These are phyloP conservation scores for Dictyostelium citrinum DNA, from an alignment of 78 protist species.

Conservation along the genomic window DNA sequence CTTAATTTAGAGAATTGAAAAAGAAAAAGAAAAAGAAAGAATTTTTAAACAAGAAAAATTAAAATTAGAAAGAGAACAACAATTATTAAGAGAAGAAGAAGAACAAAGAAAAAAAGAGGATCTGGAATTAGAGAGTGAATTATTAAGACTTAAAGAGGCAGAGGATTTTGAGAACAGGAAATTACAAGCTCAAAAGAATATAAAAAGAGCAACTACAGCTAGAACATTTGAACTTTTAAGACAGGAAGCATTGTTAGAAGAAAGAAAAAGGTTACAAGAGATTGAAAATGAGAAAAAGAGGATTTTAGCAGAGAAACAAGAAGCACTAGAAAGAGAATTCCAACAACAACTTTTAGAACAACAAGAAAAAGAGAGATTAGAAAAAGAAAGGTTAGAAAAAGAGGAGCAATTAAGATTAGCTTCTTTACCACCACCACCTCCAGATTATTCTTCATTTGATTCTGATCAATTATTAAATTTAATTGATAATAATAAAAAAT, in stretches of 20 bases:
- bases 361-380: neutral
- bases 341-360: slow-evolving; percentile 10
- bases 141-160: neutral
- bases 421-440: neutral
- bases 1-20: slow-evolving; percentile 2
- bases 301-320: neutral
- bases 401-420: slow-evolving; percentile 21
- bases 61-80: neutral
- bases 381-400: neutral
- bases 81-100: neutral
- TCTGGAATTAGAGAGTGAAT: neutral
- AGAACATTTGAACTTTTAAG: neutral
- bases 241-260: slow-evolving; percentile 5
- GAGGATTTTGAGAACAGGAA: neutral
- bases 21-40: neutral
- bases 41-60: neutral
- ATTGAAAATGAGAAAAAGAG: slow-evolving; percentile 8
- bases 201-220: neutral
- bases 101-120: neutral
- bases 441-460: neutral
- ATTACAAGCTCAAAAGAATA: neutral
- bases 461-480: slow-evolving; percentile 37
- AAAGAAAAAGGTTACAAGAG: neutral
- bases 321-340: slow-evolving; percentile 8
- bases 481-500: neutral